Evolutionary conservation across 208 protist species (phyloP), one percentile per base, ranked within the genome.

Genomic region (Naegleria gruberi): DNA sequence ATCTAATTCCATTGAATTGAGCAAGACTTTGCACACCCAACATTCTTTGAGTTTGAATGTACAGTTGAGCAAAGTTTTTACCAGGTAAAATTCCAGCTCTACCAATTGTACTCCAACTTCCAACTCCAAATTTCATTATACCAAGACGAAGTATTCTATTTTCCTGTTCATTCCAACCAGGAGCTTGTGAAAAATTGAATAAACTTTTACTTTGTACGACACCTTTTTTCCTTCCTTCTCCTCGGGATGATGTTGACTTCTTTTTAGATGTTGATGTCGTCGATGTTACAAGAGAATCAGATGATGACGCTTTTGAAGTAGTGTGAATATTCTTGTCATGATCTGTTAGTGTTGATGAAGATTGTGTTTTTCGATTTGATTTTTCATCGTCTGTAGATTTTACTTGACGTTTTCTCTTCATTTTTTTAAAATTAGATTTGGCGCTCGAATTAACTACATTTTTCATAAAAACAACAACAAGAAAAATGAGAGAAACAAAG

Each of bases 121-220:
- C 92, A 34, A 92, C 51, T n/a, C 92, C 92, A 82, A 91, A 93
- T 47, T 92, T 93, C 83, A 93, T 93, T 42, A 92, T 91, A 40
- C 87, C 87, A 34, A 86, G 45, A 44, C 90, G 84, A 7, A 93
- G 47, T 12, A 91, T 82, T 89, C 92, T 90, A 43, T 81, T 84
- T 40, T 92, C 90, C 41, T 90, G 88, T 34, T 91, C 65, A 42
- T 65, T 92, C 92, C 92, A 93, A 43, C 92, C 92, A 43, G 81
- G 73, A 74, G 41, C 5, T 45, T 55, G 30, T 41, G 84, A 51
- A 44, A 57, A 47, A 51, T 51, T 83, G 17, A 30, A 82, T 55
- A 86, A 51, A 65, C 77, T 82, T 84, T 90, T 51, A 43, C 45
- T 73, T 23, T 88, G 44, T 43, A 37, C 26, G n/a, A 77, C n/a